Evolutionary conservation across 2,329 filamentous ascomycete species (phyloP), one percentile per base, ranked within the genome.

Genomic region (Metarhizium humberi): DNA sequence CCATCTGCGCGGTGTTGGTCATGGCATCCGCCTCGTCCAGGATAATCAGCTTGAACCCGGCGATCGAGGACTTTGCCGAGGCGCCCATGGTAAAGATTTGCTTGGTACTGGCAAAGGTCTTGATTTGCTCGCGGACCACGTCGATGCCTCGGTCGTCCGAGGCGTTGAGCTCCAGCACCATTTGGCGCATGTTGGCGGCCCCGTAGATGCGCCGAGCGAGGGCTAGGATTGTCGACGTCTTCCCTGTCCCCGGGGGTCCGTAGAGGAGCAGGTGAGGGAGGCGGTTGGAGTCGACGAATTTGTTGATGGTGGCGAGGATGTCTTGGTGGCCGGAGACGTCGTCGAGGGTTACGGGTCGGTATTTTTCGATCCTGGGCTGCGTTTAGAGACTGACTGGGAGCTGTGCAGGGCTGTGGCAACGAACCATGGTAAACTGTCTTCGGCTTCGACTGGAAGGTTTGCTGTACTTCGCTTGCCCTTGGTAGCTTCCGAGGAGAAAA

Each of bases 1-100:
- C 94, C 92, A 99, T 99, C 73, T 99, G 94, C 6, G 94, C 94
- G 0, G 92, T 95, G 54, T 90, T 88, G n/a, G 94, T 99, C 94
- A 99, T 99, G 54, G 94, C 94, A 70, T 99, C 94, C n/a, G 94
- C 94, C 76, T 99, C 94, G 71, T 99, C 94, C 4, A 99, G 82
- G 55, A 99, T 90, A 67, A 99, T 97, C 62, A 99, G 84, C 76
- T 99, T 99, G 78, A 88, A 99, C 3, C 82, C 82, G 0, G 88
- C 90, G 30, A 92, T 72, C 13, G 79, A 73, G 25, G 69, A 57
- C 52, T 66, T 68, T 6, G 77, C 66, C 38, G 73, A 73, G 2
- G 79, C 74, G n/a, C 81, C 83, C 67, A 80, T 74, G 14, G 74
- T 78, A 75, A 99, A 99, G 64, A 99, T 99, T 69, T 99, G 94